Base-by-base conservation (phyloP, 2,329 filamentous ascomycete genomes). In the Trichophyton rubrum region DNA sequence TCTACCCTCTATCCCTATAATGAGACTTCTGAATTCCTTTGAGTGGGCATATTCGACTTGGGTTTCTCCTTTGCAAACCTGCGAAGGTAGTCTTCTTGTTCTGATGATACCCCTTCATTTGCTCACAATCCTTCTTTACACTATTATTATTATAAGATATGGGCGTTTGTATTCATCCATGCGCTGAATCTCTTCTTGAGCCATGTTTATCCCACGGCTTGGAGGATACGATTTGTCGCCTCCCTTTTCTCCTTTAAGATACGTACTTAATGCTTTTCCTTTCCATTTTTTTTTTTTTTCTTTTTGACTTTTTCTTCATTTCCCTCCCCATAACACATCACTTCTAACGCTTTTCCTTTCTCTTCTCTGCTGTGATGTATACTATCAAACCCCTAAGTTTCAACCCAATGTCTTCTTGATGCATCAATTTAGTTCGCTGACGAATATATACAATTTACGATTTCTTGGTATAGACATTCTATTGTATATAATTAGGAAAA, bases 221-320 rank as follows among this genome's bases (percentile, higher is more conserved):
- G 45, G 51, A 55, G 13, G 33, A 17, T 33, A 55, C 17, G 49
- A 13, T 27, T 55, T n/a, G 1, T 30, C 20, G n/a, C n/a, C 40
- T 17, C 40, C 7, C 17, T 20, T 20, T 20, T 55, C 1, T 9
- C 5, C 13, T 27, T 55, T 22, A 13, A 35, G 24, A 55, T 8
- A 55, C 51, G 51, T 41, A 45, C 35, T 66, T 64, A 65, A 65
- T 70, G 67, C 70, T 70, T 69, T 68, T 68, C 65, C 60, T 63
- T 64, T 62, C 7, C n/a, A 57, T 62, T 56, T 61, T 13, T 9
- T 61, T n/a, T 40, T 63, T 64, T 65, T 62, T 60, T 63, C 64
- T 66, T 65, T 68, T 66, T 30, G 27, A 30, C 27, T 2, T 30
- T 30, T 30, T 30, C 27, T 63, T 66, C 63, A 63, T 59, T 61